Evolutionary conservation across 2,329 filamentous ascomycete genomes (phyloP).

Genomic region (Phoma sp.): DNA sequence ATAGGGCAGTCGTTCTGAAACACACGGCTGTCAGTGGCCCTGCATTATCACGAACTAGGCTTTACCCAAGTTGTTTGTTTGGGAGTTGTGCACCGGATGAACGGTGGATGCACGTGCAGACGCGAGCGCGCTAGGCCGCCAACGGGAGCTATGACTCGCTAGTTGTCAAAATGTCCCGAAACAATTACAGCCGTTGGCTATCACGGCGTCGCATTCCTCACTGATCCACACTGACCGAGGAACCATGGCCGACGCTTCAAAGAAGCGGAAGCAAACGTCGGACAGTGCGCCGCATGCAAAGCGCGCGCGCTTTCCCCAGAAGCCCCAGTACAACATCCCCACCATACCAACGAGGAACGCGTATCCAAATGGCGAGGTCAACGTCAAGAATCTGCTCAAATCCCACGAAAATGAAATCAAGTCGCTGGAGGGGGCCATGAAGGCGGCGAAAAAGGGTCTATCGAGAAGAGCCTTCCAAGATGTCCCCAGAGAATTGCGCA

Average conservation of each 20-base stretch:
- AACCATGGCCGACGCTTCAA: conserved; percentile 25
- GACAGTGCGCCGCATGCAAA: conserved; percentile 23
- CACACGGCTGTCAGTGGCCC: conserved; percentile 8
- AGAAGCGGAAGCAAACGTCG: conserved; percentile 33
- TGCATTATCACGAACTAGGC: conserved; percentile 10
- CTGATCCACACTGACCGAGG: conserved; percentile 15
- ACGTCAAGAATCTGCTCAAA: conserved; percentile 83
- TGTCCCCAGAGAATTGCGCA: conserved; percentile 82
- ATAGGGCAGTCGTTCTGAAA: conserved; percentile 15
- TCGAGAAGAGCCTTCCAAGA: conserved; percentile 85
- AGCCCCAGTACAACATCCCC: conserved; percentile 38
- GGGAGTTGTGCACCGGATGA: conserved; percentile 19
- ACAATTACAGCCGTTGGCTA: conserved; percentile 21
- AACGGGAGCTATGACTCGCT: conserved; percentile 18
- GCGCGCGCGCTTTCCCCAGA: conserved; percentile 38
- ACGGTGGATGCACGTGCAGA: conserved; percentile 20
- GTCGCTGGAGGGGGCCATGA: conserved; percentile 83
- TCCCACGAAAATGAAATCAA: conserved; percentile 89
- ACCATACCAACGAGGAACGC: conserved; percentile 54
- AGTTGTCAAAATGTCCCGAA: conserved; percentile 10
- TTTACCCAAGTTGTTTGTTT: conserved; percentile 13
- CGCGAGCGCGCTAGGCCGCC: conserved; percentile 14
- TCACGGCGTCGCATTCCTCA: conserved; percentile 15
- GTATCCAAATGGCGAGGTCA: conserved; percentile 76
- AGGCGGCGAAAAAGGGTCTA: conserved; percentile 69